Evolutionary conservation across 495 filamentous ascomycete genomes (phyloP), one percentile per base, ranked within the genome.

Genomic region (Hypoxylon lenormandii): DNA sequence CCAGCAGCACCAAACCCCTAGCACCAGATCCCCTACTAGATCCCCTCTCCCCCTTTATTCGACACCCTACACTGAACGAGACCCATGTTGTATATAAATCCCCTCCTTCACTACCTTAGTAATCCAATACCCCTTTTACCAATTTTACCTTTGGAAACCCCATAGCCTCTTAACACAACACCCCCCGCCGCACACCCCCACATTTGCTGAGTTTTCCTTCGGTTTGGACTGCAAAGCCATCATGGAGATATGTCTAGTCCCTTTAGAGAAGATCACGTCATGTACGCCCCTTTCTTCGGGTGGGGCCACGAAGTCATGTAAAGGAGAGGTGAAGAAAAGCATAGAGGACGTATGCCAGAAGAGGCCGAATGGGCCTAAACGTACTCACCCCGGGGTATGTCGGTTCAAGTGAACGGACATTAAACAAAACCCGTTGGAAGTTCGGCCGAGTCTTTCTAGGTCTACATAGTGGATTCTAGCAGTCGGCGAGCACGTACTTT

Each of bases 221-320:
- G 72, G 69, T 74, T 76, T 76, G 70, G 74, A 70, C 63, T 74
- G 74, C 74, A 74, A 64, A 76, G 67, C 64, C 69, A 72, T 50
- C 60, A 70, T 69, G 72, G 74, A 72, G 63, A 72, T 69, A 72
- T 74, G 65, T 66, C 62, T 66, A 70, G 57, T 71, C 58, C 68
- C 68, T 74, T 70, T 74, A 76, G 66, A 76, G 71, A 74, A 74
- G 65, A 76, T 74, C 66, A 70, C 63, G 66, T 74, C 72, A 74
- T 76, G 74, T 76, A 76, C 55, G 56, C 74, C 72, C 71, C 74
- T 47, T 66, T 67, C 37, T 55, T 33, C 59, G 58, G 69, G 71
- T 53, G 36, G 74, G 74, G 72, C 63, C 69, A 76, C 72, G 74
- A 76, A 76, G 43, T 76, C 74, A 76, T 76, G 74, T 76, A 76